A percentile compares a stretch with the other conserved stretches of the same genome.
Evolutionary conservation across 73 alveolate species (phyloP).

Genomic region (Stentor roeselii): DNA sequence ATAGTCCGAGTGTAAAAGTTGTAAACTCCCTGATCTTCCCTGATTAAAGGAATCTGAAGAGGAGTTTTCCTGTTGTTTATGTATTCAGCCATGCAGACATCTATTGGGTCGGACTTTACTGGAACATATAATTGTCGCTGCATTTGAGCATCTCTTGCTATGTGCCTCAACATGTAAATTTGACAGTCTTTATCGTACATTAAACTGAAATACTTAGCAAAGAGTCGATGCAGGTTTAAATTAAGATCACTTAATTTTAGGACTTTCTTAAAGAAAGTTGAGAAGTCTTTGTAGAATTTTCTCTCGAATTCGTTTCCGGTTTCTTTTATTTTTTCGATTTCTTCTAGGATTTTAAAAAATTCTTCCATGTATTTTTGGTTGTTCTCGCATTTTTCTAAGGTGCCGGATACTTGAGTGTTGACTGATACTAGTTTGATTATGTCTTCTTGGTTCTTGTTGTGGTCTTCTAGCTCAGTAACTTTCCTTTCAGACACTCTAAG

Average conservation of each 20-base stretch:
- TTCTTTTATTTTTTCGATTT: background rate
- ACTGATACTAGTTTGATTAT: background rate
- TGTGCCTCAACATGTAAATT: background rate
- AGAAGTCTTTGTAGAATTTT: background rate
- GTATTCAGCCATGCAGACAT: constrained; percentile 38
- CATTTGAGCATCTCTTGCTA: background rate
- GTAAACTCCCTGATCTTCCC: constrained; percentile 50
- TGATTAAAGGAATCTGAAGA: constrained; percentile 28
- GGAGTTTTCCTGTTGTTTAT: constrained; percentile 28
- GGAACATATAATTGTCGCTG: constrained; percentile 28
- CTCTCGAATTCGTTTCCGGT: background rate
- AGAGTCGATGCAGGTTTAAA: background rate
- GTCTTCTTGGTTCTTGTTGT: background rate
- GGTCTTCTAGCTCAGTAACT: too few relatives aligned
- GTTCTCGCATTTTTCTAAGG: background rate
- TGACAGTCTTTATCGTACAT: background rate
- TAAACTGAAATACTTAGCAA: background rate
- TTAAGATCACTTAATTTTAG: background rate
- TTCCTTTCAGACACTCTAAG: too few relatives aligned
- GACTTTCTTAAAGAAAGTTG: background rate
- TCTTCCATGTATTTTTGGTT: background rate
- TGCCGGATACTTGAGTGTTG: background rate
- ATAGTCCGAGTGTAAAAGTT: constrained; percentile 39
- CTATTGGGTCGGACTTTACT: constrained; percentile 45
- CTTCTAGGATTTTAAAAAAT: too few relatives aligned